A percentile compares a stretch with the other conserved stretches of the same genome.
phyloP scores from a whole-genome alignment of 768 basidiomycete species.

The Dentipellis fragilis region DNA sequence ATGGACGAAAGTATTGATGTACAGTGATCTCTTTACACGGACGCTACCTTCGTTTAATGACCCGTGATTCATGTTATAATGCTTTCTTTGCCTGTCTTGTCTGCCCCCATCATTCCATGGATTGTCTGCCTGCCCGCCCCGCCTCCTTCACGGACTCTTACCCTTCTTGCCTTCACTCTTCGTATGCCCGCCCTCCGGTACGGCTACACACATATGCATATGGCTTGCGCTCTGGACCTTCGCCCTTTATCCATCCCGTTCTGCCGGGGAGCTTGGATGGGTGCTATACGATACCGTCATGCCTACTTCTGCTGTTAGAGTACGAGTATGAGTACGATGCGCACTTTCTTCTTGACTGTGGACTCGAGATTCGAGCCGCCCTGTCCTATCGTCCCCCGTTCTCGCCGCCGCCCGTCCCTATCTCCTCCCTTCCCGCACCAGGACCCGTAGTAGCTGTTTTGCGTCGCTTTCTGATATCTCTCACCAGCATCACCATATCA shows the following conservation, averaged over 20 bases:
- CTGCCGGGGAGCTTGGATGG: not conserved
- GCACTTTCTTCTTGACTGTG: not conserved
- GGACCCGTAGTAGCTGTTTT: too few relatives aligned
- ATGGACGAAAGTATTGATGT: not conserved
- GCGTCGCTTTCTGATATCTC: not conserved
- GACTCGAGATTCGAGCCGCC: not conserved
- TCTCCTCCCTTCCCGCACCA: too few relatives aligned
- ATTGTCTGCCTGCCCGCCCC: too few relatives aligned
- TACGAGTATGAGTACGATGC: not conserved
- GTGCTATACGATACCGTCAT: not conserved
- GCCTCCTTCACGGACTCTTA: too few relatives aligned
- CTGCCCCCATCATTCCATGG: not conserved
- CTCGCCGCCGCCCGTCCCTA: too few relatives aligned
- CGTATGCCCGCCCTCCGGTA: too few relatives aligned
- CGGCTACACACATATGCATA: too few relatives aligned
- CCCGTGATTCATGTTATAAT: conserved; percentile 1
- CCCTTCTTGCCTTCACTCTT: too few relatives aligned
- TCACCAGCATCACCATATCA: not conserved
- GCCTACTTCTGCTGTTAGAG: not conserved
- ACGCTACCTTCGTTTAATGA: conserved; percentile 11
- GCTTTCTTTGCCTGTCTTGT: not conserved
- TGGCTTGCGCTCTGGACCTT: not conserved
- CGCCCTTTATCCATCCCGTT: not conserved
- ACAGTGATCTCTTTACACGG: conserved; percentile 1
- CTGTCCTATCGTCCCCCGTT: too few relatives aligned